Evolutionary conservation across 73 alveolate genomes (phyloP), one percentile per base, ranked within the genome.

Genomic region (Blepharisma japonicum): DNA sequence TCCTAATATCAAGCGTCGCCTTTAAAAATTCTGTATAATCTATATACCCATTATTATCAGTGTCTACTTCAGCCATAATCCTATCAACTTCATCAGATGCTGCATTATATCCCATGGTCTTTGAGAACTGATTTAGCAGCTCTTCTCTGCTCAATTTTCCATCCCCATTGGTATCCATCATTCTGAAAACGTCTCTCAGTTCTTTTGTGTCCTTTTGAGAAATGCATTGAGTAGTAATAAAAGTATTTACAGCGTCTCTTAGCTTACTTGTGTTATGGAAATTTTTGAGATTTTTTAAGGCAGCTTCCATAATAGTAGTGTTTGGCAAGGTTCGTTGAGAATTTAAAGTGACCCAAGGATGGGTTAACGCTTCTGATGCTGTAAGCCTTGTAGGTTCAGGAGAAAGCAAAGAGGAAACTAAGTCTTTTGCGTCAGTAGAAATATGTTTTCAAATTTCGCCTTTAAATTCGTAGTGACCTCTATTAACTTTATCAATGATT

Each of bases 371-470:
- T 56, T 83, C 56, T 46, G 68, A 67, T 6, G 94, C 89, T 45
- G 89, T 68, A 53, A 78, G 42, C 55, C 94, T 78, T 47, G 70
- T 79, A 23, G 84, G 68, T 45, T 67, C 81, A 68, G 80, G 77
- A 48, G 77, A 67, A 47, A 87, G 80, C 45, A 87, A 82, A 6
- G 55, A 82, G 42, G 78, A 77, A 56, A 83, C 78, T 23, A 83
- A 81, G 56, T 83, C 88, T 80, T 83, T 83, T 0, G 91, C 91
- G 6, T 83, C 87, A 5, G 48, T 56, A n/a, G 89, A 79, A 20
- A 87, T 77, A 68, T 55, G 68, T 55, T 87, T 87, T 91, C 94
- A 87, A 8, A 74, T 82, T 84, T 83, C 91, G 67, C 23, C 23
- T 53, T 53, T 53, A 20, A 53, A 53, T 14, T 11, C n/a, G 4